Evolutionary conservation across 805 yeast species (phyloP), one percentile per base, ranked within the genome.

Genomic region (Teunomyces gatunensis): DNA sequence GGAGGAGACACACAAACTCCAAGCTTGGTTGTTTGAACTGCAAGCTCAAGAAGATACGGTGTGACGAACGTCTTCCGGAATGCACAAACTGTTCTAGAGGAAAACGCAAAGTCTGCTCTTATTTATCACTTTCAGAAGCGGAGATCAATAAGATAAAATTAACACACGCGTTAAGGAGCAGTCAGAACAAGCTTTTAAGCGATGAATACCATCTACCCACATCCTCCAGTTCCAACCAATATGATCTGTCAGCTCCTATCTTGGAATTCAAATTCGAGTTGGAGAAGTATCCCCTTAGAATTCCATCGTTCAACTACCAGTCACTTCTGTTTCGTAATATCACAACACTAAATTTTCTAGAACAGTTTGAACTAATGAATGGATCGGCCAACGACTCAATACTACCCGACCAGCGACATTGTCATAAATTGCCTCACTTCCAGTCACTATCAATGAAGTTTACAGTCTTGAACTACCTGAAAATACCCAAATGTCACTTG

Each of bases 21-120:
- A 63, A 59, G 47, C 46, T 63, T 21, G 69, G 69, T 5, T 65
- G 69, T 45, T 47, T 54, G 13, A 63, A 63, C 47, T 65, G 69
- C 52, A 65, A 65, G 46, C 49, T 60, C 36, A 65, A 64, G 55
- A 64, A 64, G 48, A 62, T 62, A 30, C 49, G 68, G 40, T 65
- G 69, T 50, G 66, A 65, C 51, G 69, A 65, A 50, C 54, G 47
- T 29, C 46, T 62, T 13, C 69, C 69, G 1, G 50, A 47, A 28
- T 65, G 69, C 56, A 53, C 50, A 11, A 63, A 61, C 47, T 65
- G 69, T 49, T 20, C 50, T 4, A 54, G 57, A 39, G 63, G 68
- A 7, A 61, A 60, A 49, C 53, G 53, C 41, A 61, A 59, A 28
- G 47, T 50, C 5, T 64, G 69, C 50, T 60, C 65, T n/a, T 64